Base-by-base conservation (phyloP, 2,329 filamentous ascomycete species). In the Rhinocladiella similis region DNA sequence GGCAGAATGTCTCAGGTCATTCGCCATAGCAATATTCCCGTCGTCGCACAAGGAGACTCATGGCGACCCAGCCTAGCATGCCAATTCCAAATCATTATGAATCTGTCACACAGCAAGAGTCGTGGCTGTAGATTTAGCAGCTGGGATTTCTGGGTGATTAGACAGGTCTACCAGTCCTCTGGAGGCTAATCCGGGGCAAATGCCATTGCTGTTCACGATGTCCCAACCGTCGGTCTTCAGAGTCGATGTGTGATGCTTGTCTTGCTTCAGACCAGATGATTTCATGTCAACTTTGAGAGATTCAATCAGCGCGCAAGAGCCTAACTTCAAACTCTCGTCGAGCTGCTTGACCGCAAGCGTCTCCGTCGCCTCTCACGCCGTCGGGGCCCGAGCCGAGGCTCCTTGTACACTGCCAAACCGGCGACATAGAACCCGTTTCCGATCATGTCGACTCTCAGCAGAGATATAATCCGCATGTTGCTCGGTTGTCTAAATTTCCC, bases 151-250 rank as follows among this genome's bases (percentile, higher is more conserved):
- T 27, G 29, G 29, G 29, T 12, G 10, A 12, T 33, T 33, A 33
- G 29, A 33, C 29, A 33, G 6, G 10, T 33, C 29, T 7, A 25
- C 22, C 22, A 5, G 7, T 25, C 22, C 7, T 12, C 10, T 4
- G 29, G 29, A 33, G 29, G 29, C 29, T 27, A 7, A 27, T 4
- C 7, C 25, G 25, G 7, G 35, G 10, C 35, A 10, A 38, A 10
- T 5, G 61, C 63, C 63, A 65, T n/a, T 57, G 47, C 36, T 25
- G 41, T 52, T 60, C 53, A 59, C 29, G 65, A 65, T 9, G 58
- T 59, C 39, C 55, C 57, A 18, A 61, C 54, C 1, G 62, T 63
- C 36, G 64, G 62, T 63, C 36, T 64, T 63, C 38, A 59, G 25
- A 18, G 65, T 53, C 5, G 49, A 60, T 41, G 35, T 2, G 61